These are phyloP conservation scores for Pichia sp. DNA, from an alignment of 1,139 yeast species.

Conservation along the genomic window DNA sequence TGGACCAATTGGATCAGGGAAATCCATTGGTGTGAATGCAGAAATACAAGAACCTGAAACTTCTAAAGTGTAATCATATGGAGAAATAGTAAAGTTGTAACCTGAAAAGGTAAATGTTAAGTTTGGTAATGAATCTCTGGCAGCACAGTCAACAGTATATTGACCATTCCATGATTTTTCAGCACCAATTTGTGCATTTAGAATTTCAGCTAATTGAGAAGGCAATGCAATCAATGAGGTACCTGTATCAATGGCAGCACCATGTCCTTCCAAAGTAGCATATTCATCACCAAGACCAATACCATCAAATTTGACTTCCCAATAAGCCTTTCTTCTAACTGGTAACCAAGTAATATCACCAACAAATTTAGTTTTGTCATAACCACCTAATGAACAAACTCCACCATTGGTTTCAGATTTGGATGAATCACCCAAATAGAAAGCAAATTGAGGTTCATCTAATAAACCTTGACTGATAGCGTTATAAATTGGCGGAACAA, in stretches of 20 bases:
- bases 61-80: slow-evolving; percentile 89
- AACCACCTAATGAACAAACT: slow-evolving; percentile 90
- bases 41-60: slow-evolving; percentile 92
- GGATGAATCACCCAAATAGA: slow-evolving; percentile 75
- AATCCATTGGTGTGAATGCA: slow-evolving; percentile 93
- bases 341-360: slow-evolving; percentile 94
- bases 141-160: slow-evolving; percentile 82
- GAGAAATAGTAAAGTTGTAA: slow-evolving; percentile 77
- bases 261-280: slow-evolving; percentile 73
- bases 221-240: slow-evolving; percentile 94
- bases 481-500: slow-evolving; percentile 90
- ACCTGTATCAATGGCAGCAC: slow-evolving; percentile 98
- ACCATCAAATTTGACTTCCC: slow-evolving; percentile 95
- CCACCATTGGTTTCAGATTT: slow-evolving; percentile 69
- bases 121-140: slow-evolving; percentile 79
- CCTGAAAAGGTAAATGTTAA: slow-evolving; percentile 85
- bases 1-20: slow-evolving; percentile 96
- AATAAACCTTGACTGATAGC: slow-evolving; percentile 76
- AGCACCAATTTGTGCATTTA: slow-evolving; percentile 94
- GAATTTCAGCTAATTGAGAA: slow-evolving; percentile 86
- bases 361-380: slow-evolving; percentile 60
- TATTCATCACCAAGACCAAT: slow-evolving; percentile 86
- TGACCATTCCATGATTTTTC: slow-evolving; percentile 96
- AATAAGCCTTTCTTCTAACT: slow-evolving; percentile 97
- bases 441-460: slow-evolving; percentile 80